These are phyloP conservation scores for Solanum sejunctum DNA, from an alignment of 257 asterid species.

Conservation along the genomic window DNA sequence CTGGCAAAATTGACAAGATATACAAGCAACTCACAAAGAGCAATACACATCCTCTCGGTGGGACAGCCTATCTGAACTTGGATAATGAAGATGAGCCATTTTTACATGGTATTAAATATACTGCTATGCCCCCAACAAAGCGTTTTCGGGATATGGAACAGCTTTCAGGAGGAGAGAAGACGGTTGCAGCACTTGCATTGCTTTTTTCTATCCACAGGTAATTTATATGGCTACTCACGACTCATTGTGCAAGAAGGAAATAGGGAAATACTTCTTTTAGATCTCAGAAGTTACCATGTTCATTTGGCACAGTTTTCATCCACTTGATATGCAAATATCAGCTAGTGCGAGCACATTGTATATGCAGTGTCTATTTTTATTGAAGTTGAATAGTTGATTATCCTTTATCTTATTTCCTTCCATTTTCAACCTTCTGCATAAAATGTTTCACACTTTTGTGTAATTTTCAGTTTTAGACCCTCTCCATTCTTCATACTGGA, in stretches of 20 bases:
- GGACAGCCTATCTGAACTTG: slow-evolving; percentile 84
- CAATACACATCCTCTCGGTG: slow-evolving; percentile 87
- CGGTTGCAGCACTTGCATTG: slow-evolving; percentile 97
- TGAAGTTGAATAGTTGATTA: not conserved
- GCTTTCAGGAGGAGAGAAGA: slow-evolving; percentile 95
- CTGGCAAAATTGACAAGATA: slow-evolving; percentile 41
- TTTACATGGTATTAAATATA: slow-evolving; percentile 83
- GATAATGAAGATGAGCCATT: slow-evolving; percentile 95
- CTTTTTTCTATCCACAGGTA: slow-evolving; percentile 95
- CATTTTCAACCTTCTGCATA: not conserved
- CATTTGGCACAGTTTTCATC: not conserved
- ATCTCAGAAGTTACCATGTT: not conserved
- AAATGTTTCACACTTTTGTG: not conserved
- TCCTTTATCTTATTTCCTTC: not conserved
- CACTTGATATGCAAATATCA: not conserved
- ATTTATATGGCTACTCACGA: not conserved
- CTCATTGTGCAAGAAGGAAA: not conserved
- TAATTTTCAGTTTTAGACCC: slow-evolving; percentile 72
- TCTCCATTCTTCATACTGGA: slow-evolving; percentile 96
- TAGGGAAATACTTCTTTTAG: not conserved
- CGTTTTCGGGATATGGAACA: slow-evolving; percentile 41
- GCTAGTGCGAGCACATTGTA: not conserved
- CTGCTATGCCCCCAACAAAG: slow-evolving; percentile 98
- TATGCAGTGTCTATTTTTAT: not conserved
- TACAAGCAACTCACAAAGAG: slow-evolving; percentile 90